A percentile compares a stretch with the other conserved stretches of the same genome.
These are phyloP conservation scores for Phaeosphaeria sp. DNA, from an alignment of 2,329 filamentous ascomycete genomes.

Conservation along the genomic window DNA sequence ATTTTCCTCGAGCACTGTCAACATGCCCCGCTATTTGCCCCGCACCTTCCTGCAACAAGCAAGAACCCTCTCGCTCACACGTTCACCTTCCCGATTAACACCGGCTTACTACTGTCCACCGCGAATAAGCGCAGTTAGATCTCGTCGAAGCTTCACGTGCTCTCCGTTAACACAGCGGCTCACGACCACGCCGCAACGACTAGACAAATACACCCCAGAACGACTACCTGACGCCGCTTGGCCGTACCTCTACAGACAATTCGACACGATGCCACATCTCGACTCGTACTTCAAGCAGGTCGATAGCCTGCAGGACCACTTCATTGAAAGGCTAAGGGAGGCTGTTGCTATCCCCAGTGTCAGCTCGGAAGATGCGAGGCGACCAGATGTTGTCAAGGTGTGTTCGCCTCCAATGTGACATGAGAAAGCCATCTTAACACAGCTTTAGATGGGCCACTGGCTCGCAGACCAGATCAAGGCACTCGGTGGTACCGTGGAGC, in stretches of 20 bases:
- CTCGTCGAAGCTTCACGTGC: constrained; percentile 18
- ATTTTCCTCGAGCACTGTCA: constrained; percentile 7
- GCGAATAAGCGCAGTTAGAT: constrained; percentile 37
- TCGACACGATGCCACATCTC: constrained; percentile 80
- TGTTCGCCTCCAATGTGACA: not conserved
- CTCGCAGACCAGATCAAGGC: constrained; percentile 81
- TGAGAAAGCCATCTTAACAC: constrained; percentile 1
- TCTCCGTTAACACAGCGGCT: constrained; percentile 15
- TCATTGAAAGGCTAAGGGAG: constrained; percentile 88
- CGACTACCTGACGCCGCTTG: constrained; percentile 42
- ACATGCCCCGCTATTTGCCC: constrained; percentile 28
- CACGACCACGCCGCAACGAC: constrained; percentile 11
- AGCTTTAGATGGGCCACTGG: constrained; percentile 81
- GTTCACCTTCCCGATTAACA: constrained; percentile 41
- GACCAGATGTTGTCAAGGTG: constrained; percentile 86
- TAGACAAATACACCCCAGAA: constrained; percentile 25
- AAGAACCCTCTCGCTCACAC: constrained; percentile 20
- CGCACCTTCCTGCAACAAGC: constrained; percentile 24
- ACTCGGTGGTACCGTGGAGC: constrained; percentile 86
- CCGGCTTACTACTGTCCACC: constrained; percentile 31
- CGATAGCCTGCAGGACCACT: constrained; percentile 77
- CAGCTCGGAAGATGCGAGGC: constrained; percentile 86
- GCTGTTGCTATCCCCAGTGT: constrained; percentile 97
- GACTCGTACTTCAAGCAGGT: constrained; percentile 94
- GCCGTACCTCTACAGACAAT: constrained; percentile 57